Conservation (phyloP, 169 alveolate species). For the Cryptosporidium andersoni region DNA sequence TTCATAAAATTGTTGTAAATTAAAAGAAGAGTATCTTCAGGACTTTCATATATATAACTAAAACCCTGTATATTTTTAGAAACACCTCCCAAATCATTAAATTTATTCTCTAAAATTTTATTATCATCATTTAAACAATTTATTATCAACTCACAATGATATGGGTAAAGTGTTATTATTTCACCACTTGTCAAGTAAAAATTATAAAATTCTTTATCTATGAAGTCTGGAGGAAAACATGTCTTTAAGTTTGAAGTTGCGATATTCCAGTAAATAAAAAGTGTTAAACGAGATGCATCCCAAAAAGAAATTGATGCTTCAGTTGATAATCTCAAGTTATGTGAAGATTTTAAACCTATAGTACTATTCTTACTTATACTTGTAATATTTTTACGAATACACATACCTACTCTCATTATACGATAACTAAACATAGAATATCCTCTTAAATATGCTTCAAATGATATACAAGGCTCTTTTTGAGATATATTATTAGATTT, state of each 20-base stretch:
- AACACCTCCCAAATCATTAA: not conserved
- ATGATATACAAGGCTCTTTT: constrained; percentile 25
- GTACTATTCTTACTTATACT: not conserved
- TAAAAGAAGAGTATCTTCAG: not conserved
- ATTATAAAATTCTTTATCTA: not conserved
- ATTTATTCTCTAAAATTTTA: not conserved
- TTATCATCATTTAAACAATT: constrained; percentile 25
- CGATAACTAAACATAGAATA: constrained; percentile 38
- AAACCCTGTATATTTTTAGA: constrained; percentile 5
- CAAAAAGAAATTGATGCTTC: constrained; percentile 17
- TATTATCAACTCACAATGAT: constrained; percentile 5
- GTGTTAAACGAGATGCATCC: constrained; percentile 54
- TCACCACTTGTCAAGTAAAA: not conserved
- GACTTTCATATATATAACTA: not conserved
- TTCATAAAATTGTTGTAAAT: not conserved
- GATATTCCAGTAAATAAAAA: constrained; percentile 49
- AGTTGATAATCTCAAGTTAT: too few species aligned
- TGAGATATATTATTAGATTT: constrained; percentile 15
- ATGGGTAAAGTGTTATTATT: not conserved
- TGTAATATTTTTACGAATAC: constrained; percentile 8
- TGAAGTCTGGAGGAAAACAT: constrained; percentile 39
- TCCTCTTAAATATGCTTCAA: constrained; percentile 56
- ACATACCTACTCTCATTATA: constrained; percentile 47
- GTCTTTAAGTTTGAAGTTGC: constrained; percentile 17
- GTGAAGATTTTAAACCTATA: not conserved